These are phyloP conservation scores for Angomonas deanei DNA, from an alignment of 208 protist species.

Conservation along the genomic window DNA sequence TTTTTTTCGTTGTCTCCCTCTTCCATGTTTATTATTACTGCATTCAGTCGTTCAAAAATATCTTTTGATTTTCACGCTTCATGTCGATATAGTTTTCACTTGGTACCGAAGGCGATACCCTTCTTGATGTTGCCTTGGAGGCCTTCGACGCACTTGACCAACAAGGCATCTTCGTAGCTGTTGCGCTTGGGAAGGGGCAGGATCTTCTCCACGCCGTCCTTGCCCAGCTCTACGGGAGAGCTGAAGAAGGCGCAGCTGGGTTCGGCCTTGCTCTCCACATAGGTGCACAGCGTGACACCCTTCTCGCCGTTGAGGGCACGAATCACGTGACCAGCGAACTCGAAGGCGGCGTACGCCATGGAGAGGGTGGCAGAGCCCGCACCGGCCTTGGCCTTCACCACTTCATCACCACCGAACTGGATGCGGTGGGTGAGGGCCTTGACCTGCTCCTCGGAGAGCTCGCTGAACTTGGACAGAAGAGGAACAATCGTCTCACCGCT, in stretches of 20 bases:
- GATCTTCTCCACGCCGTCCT: slow-evolving; percentile 58
- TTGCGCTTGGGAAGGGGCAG: slow-evolving; percentile 55
- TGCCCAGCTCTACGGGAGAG: slow-evolving; percentile 78
- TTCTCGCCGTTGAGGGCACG: slow-evolving; percentile 66
- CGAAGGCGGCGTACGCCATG: slow-evolving; percentile 45
- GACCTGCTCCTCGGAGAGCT: slow-evolving; percentile 46
- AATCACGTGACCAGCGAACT: slow-evolving; percentile 64
- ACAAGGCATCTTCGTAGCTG: slow-evolving; percentile 50
- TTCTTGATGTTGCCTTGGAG: slow-evolving; percentile 5
- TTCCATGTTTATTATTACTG: too few relatives aligned
- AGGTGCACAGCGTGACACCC: slow-evolving; percentile 63
- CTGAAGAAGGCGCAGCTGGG: slow-evolving; percentile 69
- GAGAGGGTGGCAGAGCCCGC: slow-evolving; percentile 86
- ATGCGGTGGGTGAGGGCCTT: slow-evolving; percentile 72
- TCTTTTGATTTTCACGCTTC: background rate
- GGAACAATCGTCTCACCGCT: slow-evolving; percentile 93
- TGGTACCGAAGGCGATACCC: slow-evolving; percentile 35
- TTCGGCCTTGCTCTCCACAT: slow-evolving; percentile 48
- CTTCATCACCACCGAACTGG: slow-evolving; percentile 74
- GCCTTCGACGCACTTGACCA: slow-evolving; percentile 72
- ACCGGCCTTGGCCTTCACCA: slow-evolving; percentile 86
- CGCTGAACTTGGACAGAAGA: slow-evolving; percentile 70
- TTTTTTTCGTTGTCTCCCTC: too few relatives aligned
- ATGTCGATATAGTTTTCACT: background rate
- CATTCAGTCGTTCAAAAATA: background rate